Base-by-base conservation (phyloP, 2,329 filamentous ascomycete species). In the Paecilomyces dactylethromorphus region DNA sequence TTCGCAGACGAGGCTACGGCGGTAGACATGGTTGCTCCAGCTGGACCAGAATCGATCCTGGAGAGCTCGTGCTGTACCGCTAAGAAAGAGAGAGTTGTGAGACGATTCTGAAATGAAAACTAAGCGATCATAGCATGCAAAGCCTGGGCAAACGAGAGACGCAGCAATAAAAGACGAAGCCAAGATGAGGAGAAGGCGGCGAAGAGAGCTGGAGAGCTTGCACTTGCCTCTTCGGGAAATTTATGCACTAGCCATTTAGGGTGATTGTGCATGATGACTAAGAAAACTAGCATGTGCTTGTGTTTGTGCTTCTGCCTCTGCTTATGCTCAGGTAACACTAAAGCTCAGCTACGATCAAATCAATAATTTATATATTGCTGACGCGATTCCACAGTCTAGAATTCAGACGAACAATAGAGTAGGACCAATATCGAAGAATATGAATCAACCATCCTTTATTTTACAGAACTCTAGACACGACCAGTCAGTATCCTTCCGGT, bases 1-100 rank as follows among this genome's bases (percentile, higher is more conserved):
- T 65, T 66, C 51, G 62, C 60, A 49, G 68, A 67, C 53, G 70
- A 66, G 29, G 67, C 62, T 55, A 69, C 65, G 59, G 66, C 64
- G 59, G 57, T 62, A 54, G 69, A 71, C 65, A 66, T 67, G 62
- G 63, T 52, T 55, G 60, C 60, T 39, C 53, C 56, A 53, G 60
- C 60, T 26, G 52, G 32, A 52, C 26, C 13, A 32, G 18, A 35
- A 49, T 26, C 26, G 32, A 12, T 24, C 50, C 22, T 32, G 54
- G 21, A 24, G 49, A 18, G 11, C 8, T 21, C 22, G 32, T 7
- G n/a, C 15, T 13, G 54, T 22, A 49, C 3, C 18, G 8, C 7
- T 26, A 10, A 13, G 18, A 24, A 52, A 52, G 50, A 29, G 7
- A 15, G 8, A 52, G 21, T 21, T 29, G 26, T 21, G 22, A 52